Evolutionary conservation across 1,139 yeast species (phyloP).

Genomic region (Geotrichum siamense): DNA sequence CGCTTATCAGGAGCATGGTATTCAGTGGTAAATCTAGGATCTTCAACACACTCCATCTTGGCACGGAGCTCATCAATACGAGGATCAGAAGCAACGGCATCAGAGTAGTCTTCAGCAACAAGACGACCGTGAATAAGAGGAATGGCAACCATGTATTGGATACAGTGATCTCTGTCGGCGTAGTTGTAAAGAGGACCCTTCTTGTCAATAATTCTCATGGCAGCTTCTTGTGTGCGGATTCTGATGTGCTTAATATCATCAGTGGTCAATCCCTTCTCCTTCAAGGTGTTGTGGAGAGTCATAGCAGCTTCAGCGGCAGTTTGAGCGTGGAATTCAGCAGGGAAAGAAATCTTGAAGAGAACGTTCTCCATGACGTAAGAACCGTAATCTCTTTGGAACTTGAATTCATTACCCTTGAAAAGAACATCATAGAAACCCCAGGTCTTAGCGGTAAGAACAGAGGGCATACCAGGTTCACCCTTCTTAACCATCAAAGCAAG

Average conservation of each 20-base stretch:
- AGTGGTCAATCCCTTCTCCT: slow-evolving; percentile 38
- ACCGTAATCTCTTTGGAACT: slow-evolving; percentile 48
- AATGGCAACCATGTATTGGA: slow-evolving; percentile 54
- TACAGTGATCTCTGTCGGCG: slow-evolving; percentile 58
- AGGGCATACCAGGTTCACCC: slow-evolving; percentile 52
- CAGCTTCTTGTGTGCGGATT: slow-evolving; percentile 55
- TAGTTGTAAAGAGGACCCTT: slow-evolving; percentile 52
- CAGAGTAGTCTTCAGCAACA: slow-evolving; percentile 52
- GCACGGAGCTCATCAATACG: slow-evolving; percentile 46
- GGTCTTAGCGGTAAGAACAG: slow-evolving; percentile 48
- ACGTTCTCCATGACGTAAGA: slow-evolving; percentile 58
- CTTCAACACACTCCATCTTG: slow-evolving; percentile 50
- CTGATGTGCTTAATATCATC: slow-evolving; percentile 45
- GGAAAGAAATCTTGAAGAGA: slow-evolving; percentile 52
- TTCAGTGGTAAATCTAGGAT: slow-evolving; percentile 42
- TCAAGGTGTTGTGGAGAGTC: slow-evolving; percentile 38
- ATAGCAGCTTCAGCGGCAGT: slow-evolving; percentile 56
- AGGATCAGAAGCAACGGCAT: slow-evolving; percentile 45
- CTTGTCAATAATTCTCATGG: slow-evolving; percentile 52
- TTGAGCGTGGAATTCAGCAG: slow-evolving; percentile 60
- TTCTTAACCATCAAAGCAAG: slow-evolving; percentile 46
- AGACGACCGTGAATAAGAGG: slow-evolving; percentile 49
- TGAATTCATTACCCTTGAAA: slow-evolving; percentile 46
- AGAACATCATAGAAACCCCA: slow-evolving; percentile 59
- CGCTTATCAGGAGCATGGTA: slow-evolving; percentile 53